phyloP scores from a whole-genome alignment of 129 eudicot species.

The Heracleum sosnowskyi region DNA sequence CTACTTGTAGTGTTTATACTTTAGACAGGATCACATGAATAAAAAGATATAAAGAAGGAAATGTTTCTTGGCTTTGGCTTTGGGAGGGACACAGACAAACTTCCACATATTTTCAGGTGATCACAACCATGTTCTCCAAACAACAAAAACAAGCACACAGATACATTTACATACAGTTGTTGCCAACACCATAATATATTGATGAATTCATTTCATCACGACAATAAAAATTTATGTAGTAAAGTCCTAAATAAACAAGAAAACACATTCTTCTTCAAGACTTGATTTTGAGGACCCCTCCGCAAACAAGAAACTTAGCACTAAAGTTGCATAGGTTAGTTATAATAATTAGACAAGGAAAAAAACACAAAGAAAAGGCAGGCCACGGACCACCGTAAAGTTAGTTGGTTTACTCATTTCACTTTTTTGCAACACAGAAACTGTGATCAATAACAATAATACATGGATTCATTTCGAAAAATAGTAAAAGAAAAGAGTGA shows the following conservation, averaged over 20 bases:
- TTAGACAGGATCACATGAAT: constrained; percentile 20
- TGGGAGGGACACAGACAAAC: constrained; percentile 10
- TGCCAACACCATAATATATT: not conserved
- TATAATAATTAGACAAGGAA: constrained; percentile 8
- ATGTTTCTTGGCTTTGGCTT: constrained; percentile 14
- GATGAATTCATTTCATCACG: not conserved
- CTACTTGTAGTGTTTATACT: constrained; percentile 20
- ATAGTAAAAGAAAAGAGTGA: not conserved
- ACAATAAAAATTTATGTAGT: not conserved
- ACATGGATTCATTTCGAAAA: not conserved
- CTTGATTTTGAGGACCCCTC: constrained; percentile 7
- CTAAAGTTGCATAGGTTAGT: constrained; percentile 15
- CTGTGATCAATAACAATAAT: not conserved
- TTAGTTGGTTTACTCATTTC: constrained; percentile 14
- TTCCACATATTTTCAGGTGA: constrained; percentile 11
- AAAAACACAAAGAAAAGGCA: constrained; percentile 2
- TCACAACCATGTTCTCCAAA: not conserved
- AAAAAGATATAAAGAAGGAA: constrained; percentile 13
- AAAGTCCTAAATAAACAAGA: not conserved
- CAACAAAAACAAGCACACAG: constrained; percentile 2
- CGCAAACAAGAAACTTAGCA: not conserved
- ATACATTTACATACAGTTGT: not conserved
- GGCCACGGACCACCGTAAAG: constrained; percentile 1
- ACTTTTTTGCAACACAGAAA: not conserved
- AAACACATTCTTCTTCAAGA: not conserved